Evolutionary conservation across 805 yeast species (phyloP), one percentile per base, ranked within the genome.

Genomic region (Blastobotrys attinorum): DNA sequence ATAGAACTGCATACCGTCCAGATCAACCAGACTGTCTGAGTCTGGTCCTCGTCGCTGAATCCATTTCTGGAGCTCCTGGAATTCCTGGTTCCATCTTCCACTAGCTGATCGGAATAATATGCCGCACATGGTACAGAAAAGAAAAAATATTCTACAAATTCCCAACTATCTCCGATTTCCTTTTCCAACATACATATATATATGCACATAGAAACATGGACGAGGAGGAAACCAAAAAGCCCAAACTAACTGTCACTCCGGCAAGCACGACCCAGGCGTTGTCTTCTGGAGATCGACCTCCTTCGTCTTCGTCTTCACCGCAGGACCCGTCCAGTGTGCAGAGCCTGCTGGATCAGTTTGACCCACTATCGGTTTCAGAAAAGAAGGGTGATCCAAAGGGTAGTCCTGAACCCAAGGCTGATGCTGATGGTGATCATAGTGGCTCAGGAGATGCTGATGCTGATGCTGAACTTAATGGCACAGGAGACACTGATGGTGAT

Each of bases 1-100:
- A 47, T 72, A 73, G 3, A 66, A 45, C 7, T 22, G 22, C 20
- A 41, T 8, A 22, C 22, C 37, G 2, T 13, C 13, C 31, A 17
- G 2, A 8, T 33, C 37, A 3, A 32, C n/a, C 15, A 22, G 23
- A 17, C 17, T 27, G 3, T 21, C 17, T 3, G 21, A 22, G 17
- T 22, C 22, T 3, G 39, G 39, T 11, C 39, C 39, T 8, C 39
- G 27, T 21, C 31, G 13, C 22, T 37, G 13, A 11, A 37, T 18
- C 16, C 22, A 8, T 4, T 17, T 8, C 18, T 21, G 17, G 6
- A 22, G 18, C 7, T 21, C 39, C 4, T 22, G 31, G n/a, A n/a
- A 37, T 21, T n/a, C 7, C 16, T 37, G 11, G 3, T 4, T 6
- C 39, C 31, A 37, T n/a, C 16, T 37, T 16, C 3, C 31, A 4